Percentiles rank a stretch among this genome's conserved stretches.
phyloP scores from a whole-genome alignment of 2,329 filamentous ascomycete genomes.

The Ilyonectria mors-panacis region DNA sequence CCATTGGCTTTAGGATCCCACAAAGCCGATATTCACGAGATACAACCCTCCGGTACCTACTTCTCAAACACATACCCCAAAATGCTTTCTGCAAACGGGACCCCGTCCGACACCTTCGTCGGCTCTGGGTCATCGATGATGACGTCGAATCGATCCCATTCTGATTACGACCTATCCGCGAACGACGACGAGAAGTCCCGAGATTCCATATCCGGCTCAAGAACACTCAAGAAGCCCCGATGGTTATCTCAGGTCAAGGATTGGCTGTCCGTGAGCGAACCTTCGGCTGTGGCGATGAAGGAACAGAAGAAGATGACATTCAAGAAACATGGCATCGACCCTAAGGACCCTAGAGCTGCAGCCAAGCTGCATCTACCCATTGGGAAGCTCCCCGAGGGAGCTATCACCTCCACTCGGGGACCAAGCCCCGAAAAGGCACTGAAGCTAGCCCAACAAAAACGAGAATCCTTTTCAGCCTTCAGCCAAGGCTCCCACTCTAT shows the following conservation, averaged over 20 bases:
- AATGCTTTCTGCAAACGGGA: constrained; percentile 31
- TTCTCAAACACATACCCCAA: not conserved
- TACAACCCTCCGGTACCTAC: not conserved
- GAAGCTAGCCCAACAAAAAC: constrained; percentile 52
- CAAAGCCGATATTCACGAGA: not conserved
- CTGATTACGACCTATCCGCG: constrained; percentile 45
- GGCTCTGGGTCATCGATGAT: constrained; percentile 30
- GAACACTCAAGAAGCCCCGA: constrained; percentile 44
- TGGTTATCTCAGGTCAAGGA: constrained; percentile 63
- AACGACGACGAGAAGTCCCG: constrained; percentile 39
- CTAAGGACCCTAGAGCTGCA: constrained; percentile 60
- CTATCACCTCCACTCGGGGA: constrained; percentile 62
- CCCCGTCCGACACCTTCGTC: constrained; percentile 24
- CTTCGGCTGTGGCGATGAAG: constrained; percentile 64
- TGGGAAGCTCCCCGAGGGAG: constrained; percentile 60
- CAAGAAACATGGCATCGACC: constrained; percentile 60
- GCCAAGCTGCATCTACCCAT: constrained; percentile 64
- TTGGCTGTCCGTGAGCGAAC: constrained; percentile 66
- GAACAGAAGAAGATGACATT: constrained; percentile 61
- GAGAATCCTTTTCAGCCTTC: constrained; percentile 47
- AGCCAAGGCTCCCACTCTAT: constrained; percentile 50
- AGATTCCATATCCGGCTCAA: constrained; percentile 29
- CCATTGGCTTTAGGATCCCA: not conserved
- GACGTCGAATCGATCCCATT: constrained; percentile 36
- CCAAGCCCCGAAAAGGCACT: constrained; percentile 63